phyloP scores from a whole-genome alignment of 805 yeast species.

The Wickerhamomyces rabaulensis region DNA sequence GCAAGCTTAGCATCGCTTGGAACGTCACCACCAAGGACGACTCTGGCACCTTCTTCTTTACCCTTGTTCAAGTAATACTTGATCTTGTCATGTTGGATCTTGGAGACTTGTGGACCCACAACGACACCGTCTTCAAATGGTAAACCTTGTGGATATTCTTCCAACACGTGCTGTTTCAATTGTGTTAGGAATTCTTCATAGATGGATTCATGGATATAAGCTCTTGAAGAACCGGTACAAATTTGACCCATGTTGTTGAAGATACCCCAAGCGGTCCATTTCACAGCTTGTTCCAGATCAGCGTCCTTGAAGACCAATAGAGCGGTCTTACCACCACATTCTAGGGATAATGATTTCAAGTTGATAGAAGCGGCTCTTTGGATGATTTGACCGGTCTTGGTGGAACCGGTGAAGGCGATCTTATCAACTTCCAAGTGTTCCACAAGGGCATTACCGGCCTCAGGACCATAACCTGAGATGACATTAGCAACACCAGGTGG shows the following conservation, averaged over 20 bases:
- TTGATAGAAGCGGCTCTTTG: slow-evolving; percentile 37
- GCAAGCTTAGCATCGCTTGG: slow-evolving; percentile 23
- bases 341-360: slow-evolving; percentile 43
- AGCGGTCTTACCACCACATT: slow-evolving; percentile 51
- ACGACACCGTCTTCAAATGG: slow-evolving; percentile 38
- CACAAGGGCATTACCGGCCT: slow-evolving; percentile 42
- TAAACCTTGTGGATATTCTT: slow-evolving; percentile 37
- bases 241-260: slow-evolving; percentile 61
- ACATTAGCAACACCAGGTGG: slow-evolving; percentile 49
- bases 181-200: slow-evolving; percentile 44
- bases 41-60: slow-evolving; percentile 47
- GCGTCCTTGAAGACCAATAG: slow-evolving; percentile 43
- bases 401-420: slow-evolving; percentile 53
- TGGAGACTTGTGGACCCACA: slow-evolving; percentile 55
- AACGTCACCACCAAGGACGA: slow-evolving; percentile 39
- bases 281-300: slow-evolving; percentile 40
- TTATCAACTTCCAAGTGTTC: slow-evolving; percentile 41
- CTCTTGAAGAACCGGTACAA: slow-evolving; percentile 59
- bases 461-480: slow-evolving; percentile 38
- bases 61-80: slow-evolving; percentile 43
- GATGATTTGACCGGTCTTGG: slow-evolving; percentile 41
- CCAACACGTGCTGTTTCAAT: slow-evolving; percentile 29
- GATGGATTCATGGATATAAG: slow-evolving; percentile 49
- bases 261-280: slow-evolving; percentile 51
- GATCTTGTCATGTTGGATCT: slow-evolving; percentile 41